Evolutionary conservation across 2,329 filamentous ascomycete species (phyloP), one percentile per base, ranked within the genome.

Genomic region (Aotearoamyces nothofagi): DNA sequence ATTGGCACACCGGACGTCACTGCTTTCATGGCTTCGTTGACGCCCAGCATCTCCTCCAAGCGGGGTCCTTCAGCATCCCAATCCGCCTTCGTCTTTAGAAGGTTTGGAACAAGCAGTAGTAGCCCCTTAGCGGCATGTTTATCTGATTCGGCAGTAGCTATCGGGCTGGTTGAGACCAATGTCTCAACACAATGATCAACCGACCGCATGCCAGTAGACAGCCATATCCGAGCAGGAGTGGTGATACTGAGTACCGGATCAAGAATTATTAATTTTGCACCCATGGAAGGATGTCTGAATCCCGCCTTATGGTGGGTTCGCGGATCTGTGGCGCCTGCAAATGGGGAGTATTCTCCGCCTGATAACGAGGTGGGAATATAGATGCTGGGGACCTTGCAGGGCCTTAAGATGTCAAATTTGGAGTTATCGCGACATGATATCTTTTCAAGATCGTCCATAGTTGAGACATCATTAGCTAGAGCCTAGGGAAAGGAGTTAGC

Each of bases 121-220:
- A 45, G 27, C 1, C 39, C 43, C 9, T 34, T 27, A 3, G 15
- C 22, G 17, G 41, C 41, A 5, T 19, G 31, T 9, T 29, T 32
- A 9, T 43, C 43, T 5, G 30, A 36, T 29, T 39, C 35, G 4
- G 26, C 17, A 5, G 29, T 27, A 7, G 29, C 33, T 2, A 35
- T 39, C 10, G 27, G 13, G n/a, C n/a, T n/a, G n/a, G n/a, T n/a
- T 24, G 58, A 60, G 35, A 61, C 67, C 4, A 66, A 43, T 2
- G 60, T 61, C 45, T 72, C 67, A 4, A 72, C 58, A 32, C 65
- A 70, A 40, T 71, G 66, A 38, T 72, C 67, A 0, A 72, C 55
- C 0, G 61, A 57, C 6, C 67, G 53, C 5, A 73, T 53, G 0
- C 70, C 69, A 0, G 66, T 69, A 24, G 60, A 63, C 2, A 73